Conservation (phyloP, 2,329 filamentous ascomycete species). For the Tolypocladium ophioglossoides region DNA sequence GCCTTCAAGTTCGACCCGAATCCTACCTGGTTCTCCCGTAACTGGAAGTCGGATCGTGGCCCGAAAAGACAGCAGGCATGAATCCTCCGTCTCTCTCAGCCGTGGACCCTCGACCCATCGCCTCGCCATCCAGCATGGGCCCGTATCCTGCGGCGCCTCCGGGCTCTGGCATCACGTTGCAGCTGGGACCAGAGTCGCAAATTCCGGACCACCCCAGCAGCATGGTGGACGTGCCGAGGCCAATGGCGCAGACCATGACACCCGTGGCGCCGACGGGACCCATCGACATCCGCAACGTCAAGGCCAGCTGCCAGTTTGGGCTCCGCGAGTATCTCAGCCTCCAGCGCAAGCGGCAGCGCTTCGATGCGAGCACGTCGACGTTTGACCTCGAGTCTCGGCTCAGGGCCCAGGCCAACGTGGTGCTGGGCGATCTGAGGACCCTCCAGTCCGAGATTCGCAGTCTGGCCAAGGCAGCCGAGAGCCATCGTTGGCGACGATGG, state of each 20-base stretch:
- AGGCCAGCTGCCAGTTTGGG: slow-evolving; percentile 23
- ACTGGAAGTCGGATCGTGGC: neutral
- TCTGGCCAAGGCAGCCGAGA: slow-evolving; percentile 33
- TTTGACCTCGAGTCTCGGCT: slow-evolving; percentile 32
- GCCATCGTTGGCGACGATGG: slow-evolving; percentile 41
- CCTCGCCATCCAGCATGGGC: slow-evolving; percentile 9
- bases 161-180: slow-evolving; percentile 8
- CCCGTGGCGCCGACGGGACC: slow-evolving; percentile 12
- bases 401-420: slow-evolving; percentile 28
- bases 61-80: neutral
- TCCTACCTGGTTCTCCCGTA: neutral
- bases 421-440: slow-evolving; percentile 32
- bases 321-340: slow-evolving; percentile 24
- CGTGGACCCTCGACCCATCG: slow-evolving; percentile 5
- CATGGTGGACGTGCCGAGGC: slow-evolving; percentile 7
- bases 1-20: too few relatives aligned
- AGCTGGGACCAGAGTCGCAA: slow-evolving; percentile 9
- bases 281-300: slow-evolving; percentile 17
- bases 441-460: slow-evolving; percentile 33
- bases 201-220: slow-evolving; percentile 12
- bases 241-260: slow-evolving; percentile 5
- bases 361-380: slow-evolving; percentile 17
- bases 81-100: neutral
- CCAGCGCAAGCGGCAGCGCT: slow-evolving; percentile 17
- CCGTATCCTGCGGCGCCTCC: slow-evolving; percentile 8